Evolutionary conservation across 805 yeast species (phyloP), one percentile per base, ranked within the genome.

Genomic region (Priceomyces fermenticarens): DNA sequence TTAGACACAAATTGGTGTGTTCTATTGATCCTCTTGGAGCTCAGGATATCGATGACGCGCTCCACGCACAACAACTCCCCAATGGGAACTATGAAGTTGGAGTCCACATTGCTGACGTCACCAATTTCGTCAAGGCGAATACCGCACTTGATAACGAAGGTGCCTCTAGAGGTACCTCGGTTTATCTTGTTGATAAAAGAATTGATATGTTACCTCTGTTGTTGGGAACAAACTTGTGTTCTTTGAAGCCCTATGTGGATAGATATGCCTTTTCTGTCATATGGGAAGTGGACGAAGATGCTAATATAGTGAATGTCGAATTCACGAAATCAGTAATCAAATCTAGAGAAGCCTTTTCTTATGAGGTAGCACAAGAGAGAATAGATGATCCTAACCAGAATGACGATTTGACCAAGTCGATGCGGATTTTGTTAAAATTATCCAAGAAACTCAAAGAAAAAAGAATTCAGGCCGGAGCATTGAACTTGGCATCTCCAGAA

Each of bases 51-150:
- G 99, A 93, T 70, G 63, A 93, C 70, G 99, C 99, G 1, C 71
- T 93, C 36, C 99, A 93, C 58, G 98, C 98, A 0, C 70, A 76
- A 47, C 59, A 60, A 40, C 73, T 93, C 37, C 89, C 96, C 1
- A 93, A 93, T 60, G 99, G 99, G 0, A 88, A 91, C 59, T 89
- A 78, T 71, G 96, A 93, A 61, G 96, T 93, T 42, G 99, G 99
- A 57, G 99, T 93, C 25, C 99, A 93, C 58, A 93, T 93, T 69
- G 99, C 99, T 8, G 99, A 93, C 66, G 99, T 93, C 25, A 88
- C 98, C 1, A 96, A 93, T 66, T 93, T 93, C 57, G 99, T 93
- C 35, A 88, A 89, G 63, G 84, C 99, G 0, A 85, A 83, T 47
- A 88, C 97, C 3, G 83, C 98, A 0, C 72, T 93, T 44, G 99